Conservation (phyloP, 139 green algal species). For the Chlorella sp. region DNA sequence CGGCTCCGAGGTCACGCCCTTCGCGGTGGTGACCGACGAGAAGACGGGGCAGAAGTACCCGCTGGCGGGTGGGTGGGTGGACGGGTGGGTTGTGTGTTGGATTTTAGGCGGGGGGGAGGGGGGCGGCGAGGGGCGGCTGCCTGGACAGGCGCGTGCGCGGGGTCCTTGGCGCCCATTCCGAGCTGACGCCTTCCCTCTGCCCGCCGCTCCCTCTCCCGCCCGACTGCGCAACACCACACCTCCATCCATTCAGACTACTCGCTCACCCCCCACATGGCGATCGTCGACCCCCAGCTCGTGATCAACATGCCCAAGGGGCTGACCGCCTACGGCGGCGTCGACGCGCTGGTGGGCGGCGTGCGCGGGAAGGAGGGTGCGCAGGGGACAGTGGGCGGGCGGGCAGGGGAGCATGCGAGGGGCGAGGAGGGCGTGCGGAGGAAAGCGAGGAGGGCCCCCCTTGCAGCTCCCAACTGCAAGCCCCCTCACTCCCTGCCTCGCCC, state of each 20-base stretch:
- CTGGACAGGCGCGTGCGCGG: too few relatives aligned
- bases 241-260: too few relatives aligned
- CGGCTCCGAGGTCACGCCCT: slow-evolving; percentile 70
- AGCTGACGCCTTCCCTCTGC: background rate
- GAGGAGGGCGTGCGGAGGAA: background rate
- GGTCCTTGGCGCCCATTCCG: background rate
- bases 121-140: too few relatives aligned
- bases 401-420: background rate
- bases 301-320: slow-evolving; percentile 65
- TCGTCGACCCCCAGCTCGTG: slow-evolving; percentile 42
- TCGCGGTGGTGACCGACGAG: slow-evolving; percentile 72
- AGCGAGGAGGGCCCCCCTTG: background rate
- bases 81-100: too few relatives aligned
- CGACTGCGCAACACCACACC: too few relatives aligned
- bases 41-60: slow-evolving; percentile 61
- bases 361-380: too few relatives aligned
- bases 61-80: too few relatives aligned
- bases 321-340: slow-evolving; percentile 68
- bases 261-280: slow-evolving; percentile 54
- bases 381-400: background rate
- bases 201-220: slow-evolving; percentile 19
- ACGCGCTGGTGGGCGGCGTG: slow-evolving; percentile 66
- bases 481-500: background rate
- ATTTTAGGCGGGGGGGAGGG: too few relatives aligned
- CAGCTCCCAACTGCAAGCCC: background rate